Percentiles rank a stretch among this genome's conserved stretches.
Evolutionary conservation across 1,284 basidiomycete species (phyloP).

Genomic region (Fomitopsis betulina): DNA sequence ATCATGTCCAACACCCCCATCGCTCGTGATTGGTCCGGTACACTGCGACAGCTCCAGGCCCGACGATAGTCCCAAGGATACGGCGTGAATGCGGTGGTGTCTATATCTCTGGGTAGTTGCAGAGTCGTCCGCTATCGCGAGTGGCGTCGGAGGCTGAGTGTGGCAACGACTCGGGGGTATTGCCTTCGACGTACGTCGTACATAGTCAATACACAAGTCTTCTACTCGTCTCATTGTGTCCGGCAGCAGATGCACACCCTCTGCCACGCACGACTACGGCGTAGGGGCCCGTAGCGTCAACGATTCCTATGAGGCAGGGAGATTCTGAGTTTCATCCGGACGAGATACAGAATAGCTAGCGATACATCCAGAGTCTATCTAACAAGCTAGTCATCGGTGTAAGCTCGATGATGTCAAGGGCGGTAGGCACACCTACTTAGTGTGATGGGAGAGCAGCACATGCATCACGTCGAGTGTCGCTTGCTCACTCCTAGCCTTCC

Average conservation of each 20-base stretch:
- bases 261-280: background rate
- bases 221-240: too few species aligned
- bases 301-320: background rate
- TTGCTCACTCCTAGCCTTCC: background rate
- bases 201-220: background rate
- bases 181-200: background rate
- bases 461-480: background rate
- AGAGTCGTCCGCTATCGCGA: background rate
- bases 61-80: background rate
- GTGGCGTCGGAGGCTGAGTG: too few species aligned
- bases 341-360: background rate
- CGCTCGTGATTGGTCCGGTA: background rate
- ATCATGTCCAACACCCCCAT: background rate
- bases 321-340: background rate
- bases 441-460: background rate
- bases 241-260: too few species aligned
- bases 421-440: background rate
- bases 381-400: too few species aligned
- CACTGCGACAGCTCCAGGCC: background rate
- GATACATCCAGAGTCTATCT: background rate
- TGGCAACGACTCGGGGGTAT: background rate
- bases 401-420: background rate
- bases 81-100: background rate
- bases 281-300: background rate
- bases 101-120: background rate